Percentiles rank a stretch among this genome's conserved stretches.
Conservation (phyloP, 306 rosid genomes). For the Acacia confusa region DNA sequence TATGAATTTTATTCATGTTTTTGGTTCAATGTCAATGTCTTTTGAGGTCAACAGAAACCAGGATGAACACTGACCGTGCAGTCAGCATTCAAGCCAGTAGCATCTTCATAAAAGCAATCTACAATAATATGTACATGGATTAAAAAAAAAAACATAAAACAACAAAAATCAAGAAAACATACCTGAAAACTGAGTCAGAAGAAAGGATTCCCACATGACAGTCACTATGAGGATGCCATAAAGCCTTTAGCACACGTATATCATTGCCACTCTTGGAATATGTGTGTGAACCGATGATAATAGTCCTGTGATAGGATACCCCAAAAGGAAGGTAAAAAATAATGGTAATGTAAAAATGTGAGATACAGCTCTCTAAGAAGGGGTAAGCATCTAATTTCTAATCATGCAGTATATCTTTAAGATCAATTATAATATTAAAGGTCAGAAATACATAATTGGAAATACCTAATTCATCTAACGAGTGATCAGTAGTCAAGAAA, state of each 20-base stretch:
- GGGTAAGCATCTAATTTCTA: constrained; percentile 5
- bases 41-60: constrained; percentile 12
- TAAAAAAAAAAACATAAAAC: neutral
- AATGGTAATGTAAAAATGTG: neutral
- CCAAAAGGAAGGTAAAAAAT: neutral
- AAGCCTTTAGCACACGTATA: constrained; percentile 64
- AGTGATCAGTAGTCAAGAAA: constrained; percentile 29
- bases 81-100: constrained; percentile 9
- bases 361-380: neutral
- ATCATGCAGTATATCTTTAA: constrained; percentile 14
- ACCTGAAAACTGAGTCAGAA: constrained; percentile 96
- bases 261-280: constrained; percentile 50
- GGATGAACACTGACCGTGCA: constrained; percentile 8
- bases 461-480: neutral
- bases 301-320: constrained; percentile 58
- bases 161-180: constrained; percentile 23
- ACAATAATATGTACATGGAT: neutral
- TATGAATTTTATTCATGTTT: neutral
- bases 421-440: constrained; percentile 3
- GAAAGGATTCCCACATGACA: constrained; percentile 91
- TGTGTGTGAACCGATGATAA: constrained; percentile 59
- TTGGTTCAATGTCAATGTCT: constrained; percentile 6
- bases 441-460: neutral
- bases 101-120: neutral
- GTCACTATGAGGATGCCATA: constrained; percentile 87